Conservation (phyloP, 495 filamentous ascomycete genomes). For the Chlorociboria aeruginascens region DNA sequence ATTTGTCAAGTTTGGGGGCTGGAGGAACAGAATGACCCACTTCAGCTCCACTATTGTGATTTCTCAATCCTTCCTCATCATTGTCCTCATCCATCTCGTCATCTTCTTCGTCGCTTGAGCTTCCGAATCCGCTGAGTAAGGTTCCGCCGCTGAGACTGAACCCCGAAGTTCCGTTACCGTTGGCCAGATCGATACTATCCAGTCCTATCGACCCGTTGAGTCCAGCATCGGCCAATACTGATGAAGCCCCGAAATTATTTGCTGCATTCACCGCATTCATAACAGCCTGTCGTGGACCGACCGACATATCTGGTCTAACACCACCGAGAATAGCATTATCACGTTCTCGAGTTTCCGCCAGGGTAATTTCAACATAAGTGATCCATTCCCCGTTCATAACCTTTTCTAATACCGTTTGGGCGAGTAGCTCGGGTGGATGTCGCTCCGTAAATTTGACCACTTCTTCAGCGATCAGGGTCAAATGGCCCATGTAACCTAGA, state of each 20-base stretch:
- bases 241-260: conserved; percentile 50
- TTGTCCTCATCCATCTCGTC: conserved; percentile 88
- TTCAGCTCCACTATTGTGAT: conserved; percentile 17
- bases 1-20: conserved; percentile 21
- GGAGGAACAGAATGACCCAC: conserved; percentile 22
- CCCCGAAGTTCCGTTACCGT: conserved; percentile 44
- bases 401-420: conserved; percentile 72
- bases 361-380: conserved; percentile 86
- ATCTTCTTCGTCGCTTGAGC: conserved; percentile 92
- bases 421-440: conserved; percentile 77
- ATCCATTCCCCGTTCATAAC: conserved; percentile 85
- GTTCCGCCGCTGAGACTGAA: conserved; percentile 57
- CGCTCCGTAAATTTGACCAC: conserved; percentile 98
- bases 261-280: conserved; percentile 48
- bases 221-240: conserved; percentile 66
- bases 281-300: conserved; percentile 49
- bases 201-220: conserved; percentile 44
- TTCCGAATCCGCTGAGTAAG: conserved; percentile 87
- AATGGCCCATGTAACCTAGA: conserved; percentile 95
- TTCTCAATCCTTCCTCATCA: conserved; percentile 37
- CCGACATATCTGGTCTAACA: conserved; percentile 60
- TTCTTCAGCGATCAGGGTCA: conserved; percentile 95
- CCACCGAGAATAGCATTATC: conserved; percentile 98
- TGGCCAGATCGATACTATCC: conserved; percentile 66
- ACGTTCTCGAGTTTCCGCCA: conserved; percentile 87